Evolutionary conservation across 1,139 yeast genomes (phyloP), one percentile per base, ranked within the genome.

Genomic region (Sugiyamaella grinbergsii): DNA sequence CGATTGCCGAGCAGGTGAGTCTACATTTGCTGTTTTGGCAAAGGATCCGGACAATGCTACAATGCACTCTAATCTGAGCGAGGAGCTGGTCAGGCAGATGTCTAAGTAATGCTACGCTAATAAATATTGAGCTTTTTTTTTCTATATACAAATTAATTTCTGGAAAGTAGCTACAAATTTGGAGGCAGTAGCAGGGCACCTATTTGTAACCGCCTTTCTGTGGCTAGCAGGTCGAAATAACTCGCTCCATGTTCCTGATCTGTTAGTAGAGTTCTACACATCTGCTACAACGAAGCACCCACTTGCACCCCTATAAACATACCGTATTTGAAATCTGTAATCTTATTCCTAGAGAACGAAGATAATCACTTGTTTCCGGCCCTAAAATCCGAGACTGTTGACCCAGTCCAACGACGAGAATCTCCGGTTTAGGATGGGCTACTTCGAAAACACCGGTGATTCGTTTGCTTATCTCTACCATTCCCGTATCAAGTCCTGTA

Each of bases 401-500:
- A 0, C 93, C 93, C 18, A 85, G 70, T 0, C 95, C 95, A 16
- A 86, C 71, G 5, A 85, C 83, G 46, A 85, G 62, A 34, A 87
- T 72, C 62, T 87, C 95, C 0, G 95, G 95, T 60, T 83, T 83
- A 1, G 95, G 95, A 63, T 83, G 82, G 1, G 84, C 69, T 8
- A 81, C 71, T 36, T 74, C 73, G 49, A 86, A 75, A 2, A 84
- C 64, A 8, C 76, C 74, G 18, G 84, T 68, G 0, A 79, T 66
- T 40, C 67, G 68, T 42, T 66, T 62, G 54, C 63, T 65, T 15
- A 71, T 53, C 37, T 68, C 71, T 3, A 71, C 69, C 19, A 71
- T 58, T 5, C 75, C 74, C 2, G 56, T 53, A 20, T 70, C 70
- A 23, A 71, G 58, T 3, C 74, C 63, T 49, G 53, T 34, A 19